Evolutionary conservation across 2,329 filamentous ascomycete genomes (phyloP).

Genomic region (Beauveria australis): DNA sequence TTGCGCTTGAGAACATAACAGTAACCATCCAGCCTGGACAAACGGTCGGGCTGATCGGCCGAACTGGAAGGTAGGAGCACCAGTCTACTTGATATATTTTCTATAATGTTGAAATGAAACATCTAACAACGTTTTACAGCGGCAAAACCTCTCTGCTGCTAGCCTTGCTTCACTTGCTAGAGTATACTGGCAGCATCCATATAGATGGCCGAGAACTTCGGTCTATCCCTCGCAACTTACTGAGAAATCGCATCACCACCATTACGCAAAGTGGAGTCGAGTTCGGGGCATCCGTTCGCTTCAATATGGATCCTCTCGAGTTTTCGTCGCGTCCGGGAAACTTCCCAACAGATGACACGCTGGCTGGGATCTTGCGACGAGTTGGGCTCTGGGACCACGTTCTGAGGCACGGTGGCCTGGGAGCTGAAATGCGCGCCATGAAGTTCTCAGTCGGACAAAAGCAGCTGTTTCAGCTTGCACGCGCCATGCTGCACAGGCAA

Average conservation of each 20-base stretch:
- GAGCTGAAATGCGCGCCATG: neutral
- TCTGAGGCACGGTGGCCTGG: neutral
- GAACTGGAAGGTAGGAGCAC: conserved; percentile 1
- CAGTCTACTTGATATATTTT: too few species aligned
- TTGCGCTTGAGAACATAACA: neutral
- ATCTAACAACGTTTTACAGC: neutral
- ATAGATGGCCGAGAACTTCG: conserved; percentile 2
- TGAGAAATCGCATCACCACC: neutral
- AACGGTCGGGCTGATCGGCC: neutral
- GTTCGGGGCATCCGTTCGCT: neutral
- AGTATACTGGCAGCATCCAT: conserved; percentile 3
- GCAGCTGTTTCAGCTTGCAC: conserved; percentile 3
- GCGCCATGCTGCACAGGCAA: conserved; percentile 1
- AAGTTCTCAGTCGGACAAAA: neutral
- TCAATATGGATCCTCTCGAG: conserved; percentile 1
- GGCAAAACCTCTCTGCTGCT: conserved; percentile 2
- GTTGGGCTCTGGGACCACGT: conserved; percentile 2
- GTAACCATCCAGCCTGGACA: neutral
- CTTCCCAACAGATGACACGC: neutral
- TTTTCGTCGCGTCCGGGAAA: neutral
- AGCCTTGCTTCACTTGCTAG: neutral
- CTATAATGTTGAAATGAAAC: neutral
- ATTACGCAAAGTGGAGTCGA: neutral
- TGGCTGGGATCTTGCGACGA: neutral
- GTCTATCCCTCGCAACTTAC: neutral